Conservation (phyloP, 768 basidiomycete species). For the Pulveroboletus sp. region DNA sequence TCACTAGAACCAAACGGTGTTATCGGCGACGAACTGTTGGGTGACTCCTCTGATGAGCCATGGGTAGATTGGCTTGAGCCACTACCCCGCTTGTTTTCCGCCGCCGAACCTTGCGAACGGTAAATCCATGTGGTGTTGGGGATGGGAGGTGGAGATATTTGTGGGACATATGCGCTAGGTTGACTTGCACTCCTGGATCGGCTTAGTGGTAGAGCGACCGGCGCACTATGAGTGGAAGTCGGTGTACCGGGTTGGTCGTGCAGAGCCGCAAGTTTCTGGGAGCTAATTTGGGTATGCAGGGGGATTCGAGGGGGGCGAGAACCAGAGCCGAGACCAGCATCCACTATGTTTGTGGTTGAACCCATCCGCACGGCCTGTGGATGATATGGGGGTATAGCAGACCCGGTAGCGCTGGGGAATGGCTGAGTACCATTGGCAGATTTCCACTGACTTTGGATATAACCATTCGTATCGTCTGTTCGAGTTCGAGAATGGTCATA, state of each 20-base stretch:
- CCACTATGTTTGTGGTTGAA: conserved; percentile 44
- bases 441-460: conserved; percentile 62
- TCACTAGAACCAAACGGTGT: conserved; percentile 91
- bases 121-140: conserved; percentile 48
- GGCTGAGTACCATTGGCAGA: conserved; percentile 42
- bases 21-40: conserved; percentile 80
- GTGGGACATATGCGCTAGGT: conserved; percentile 63
- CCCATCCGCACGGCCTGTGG: conserved; percentile 45
- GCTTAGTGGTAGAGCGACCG: conserved; percentile 33
- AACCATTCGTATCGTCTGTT: conserved; percentile 64
- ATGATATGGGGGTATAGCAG: conserved; percentile 30
- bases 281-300: conserved; percentile 67
- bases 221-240: conserved; percentile 25
- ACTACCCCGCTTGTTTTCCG: conserved; percentile 68
- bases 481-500: conserved; percentile 60
- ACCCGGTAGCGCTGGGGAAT: conserved; percentile 20
- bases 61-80: conserved; percentile 77
- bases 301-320: conserved; percentile 39
- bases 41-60: conserved; percentile 79
- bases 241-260: conserved; percentile 46
- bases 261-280: conserved; percentile 49
- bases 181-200: conserved; percentile 80
- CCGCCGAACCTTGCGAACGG: conserved; percentile 37
- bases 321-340: conserved; percentile 29
- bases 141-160: conserved; percentile 47